A percentile compares a stretch with the other conserved stretches of the same genome.
These are phyloP conservation scores for Podila epicladia DNA, from an alignment of 192 early-diverging fungal species.

Conservation along the genomic window DNA sequence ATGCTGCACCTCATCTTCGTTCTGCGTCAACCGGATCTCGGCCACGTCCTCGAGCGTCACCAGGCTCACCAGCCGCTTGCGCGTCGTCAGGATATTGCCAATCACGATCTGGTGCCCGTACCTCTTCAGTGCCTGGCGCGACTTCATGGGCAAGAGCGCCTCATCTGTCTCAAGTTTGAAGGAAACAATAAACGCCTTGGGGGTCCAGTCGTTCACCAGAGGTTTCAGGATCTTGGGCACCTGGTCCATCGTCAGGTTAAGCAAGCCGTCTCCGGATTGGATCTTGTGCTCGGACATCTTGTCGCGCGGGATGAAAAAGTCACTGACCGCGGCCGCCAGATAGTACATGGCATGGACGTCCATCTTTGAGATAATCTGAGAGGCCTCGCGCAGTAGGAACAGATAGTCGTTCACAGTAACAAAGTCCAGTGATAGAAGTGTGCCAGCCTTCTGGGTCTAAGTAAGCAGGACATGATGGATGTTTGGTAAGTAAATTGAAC, in stretches of 20 bases:
- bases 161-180: slow-evolving; percentile 98
- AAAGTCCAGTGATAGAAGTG: slow-evolving; percentile 86
- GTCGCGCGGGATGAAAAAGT: slow-evolving; percentile 96
- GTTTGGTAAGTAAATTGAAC: no score
- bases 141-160: slow-evolving; percentile 81
- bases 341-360: slow-evolving; percentile 89
- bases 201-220: slow-evolving; percentile 93
- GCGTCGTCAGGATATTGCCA: slow-evolving; percentile 90
- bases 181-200: slow-evolving; percentile 91
- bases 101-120: slow-evolving; percentile 99
- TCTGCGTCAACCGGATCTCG: slow-evolving; percentile 59
- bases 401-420: slow-evolving; percentile 94
- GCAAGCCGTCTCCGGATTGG: slow-evolving; percentile 87
- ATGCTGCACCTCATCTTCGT: slow-evolving; percentile 60
- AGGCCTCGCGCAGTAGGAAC: slow-evolving; percentile 83
- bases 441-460: slow-evolving; percentile 65
- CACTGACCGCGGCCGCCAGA: slow-evolving; percentile 96
- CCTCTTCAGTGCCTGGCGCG: slow-evolving; percentile 75
- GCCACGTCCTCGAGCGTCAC: slow-evolving; percentile 59
- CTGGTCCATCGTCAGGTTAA: slow-evolving; percentile 91
- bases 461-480: no score
- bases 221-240: slow-evolving; percentile 97
- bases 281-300: slow-evolving; percentile 98
- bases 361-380: slow-evolving; percentile 72
- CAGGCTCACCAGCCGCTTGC: slow-evolving; percentile 86